Evolutionary conservation across 1,284 basidiomycete species (phyloP), one percentile per base, ranked within the genome.

Genomic region (Heterobasidion parviporum): DNA sequence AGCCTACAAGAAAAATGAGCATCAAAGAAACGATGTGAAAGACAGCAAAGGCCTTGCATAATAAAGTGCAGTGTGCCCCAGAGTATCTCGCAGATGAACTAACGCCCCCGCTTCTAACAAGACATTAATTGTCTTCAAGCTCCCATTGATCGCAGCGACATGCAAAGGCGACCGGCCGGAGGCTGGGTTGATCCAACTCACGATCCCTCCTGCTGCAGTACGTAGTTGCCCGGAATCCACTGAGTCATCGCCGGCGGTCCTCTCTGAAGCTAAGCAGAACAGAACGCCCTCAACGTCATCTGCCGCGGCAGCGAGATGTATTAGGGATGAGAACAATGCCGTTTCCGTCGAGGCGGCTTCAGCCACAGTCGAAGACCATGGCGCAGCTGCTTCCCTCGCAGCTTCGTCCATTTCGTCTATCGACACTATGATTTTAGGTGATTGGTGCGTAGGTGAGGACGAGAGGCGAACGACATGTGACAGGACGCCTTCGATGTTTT

Each of bases 41-140:
- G 47, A 36, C 14, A n/a, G 6, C 8, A 59, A 45, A 56, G 41
- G 18, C 66, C 81, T 62, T 61, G 86, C 88, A 69, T 91, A 88
- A 68, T 91, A 92, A 20, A 92, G 69, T 6, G 92, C 81, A 14
- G 92, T 93, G 64, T 94, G 92, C 1, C 89, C 91, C 45, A 90
- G 73, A 3, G 71, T 68, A 64, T 94, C 90, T 47, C 91, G 78
- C 8, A 88, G 73, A 68, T 96, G 94, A 9, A 97, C 93, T n/a
- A 92, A 76, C 2, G 92, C 91, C 2, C 94, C 94, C 1, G 82
- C 82, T 57, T 82, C 75, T 36, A 97, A 75, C 36, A 97, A 72
- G 41, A 80, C 65, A 35, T 77, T 72, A 32, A 86, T 81, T 52
- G 82, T 80, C 6, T 67, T 69, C 1, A 70, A 61, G 59, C 80